Conservation (phyloP, 2,329 filamentous ascomycete genomes). For the Aspergillus transmontanensis region DNA sequence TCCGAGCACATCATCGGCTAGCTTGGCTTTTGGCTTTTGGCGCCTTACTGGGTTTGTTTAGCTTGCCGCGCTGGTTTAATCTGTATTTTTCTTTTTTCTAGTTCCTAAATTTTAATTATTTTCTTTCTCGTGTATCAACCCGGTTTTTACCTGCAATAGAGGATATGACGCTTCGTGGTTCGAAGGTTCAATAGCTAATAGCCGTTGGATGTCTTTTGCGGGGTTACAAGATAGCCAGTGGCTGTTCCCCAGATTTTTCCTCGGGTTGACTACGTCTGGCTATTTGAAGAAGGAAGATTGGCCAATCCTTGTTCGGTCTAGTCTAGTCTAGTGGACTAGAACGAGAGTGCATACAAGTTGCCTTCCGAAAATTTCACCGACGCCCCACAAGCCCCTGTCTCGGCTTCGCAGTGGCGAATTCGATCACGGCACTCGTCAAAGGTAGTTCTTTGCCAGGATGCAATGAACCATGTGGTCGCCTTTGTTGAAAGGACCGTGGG, state of each 20-base stretch:
- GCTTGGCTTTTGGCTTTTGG: neutral
- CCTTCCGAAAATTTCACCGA: neutral
- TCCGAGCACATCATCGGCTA: constrained; percentile 3
- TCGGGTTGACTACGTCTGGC: neutral
- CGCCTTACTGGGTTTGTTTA: neutral
- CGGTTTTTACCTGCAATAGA: neutral
- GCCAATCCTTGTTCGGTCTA: neutral
- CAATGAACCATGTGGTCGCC: neutral
- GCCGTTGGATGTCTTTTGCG: neutral
- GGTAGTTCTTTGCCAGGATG: neutral
- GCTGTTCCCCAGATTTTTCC: neutral
- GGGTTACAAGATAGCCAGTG: neutral
- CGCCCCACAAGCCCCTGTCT: neutral
- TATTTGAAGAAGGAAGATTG: neutral
- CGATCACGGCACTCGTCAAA: neutral
- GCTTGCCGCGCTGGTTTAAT: neutral
- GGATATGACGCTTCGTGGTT: neutral
- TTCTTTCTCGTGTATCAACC: neutral
- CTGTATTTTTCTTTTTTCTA: neutral
- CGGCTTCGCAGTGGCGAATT: neutral
- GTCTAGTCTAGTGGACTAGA: neutral
- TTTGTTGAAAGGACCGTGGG: neutral
- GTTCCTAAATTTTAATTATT: neutral
- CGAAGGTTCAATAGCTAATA: neutral
- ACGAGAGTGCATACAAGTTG: neutral